These are phyloP conservation scores for Aureobasidium sp. DNA, from an alignment of 2,329 filamentous ascomycete genomes.

Conservation along the genomic window DNA sequence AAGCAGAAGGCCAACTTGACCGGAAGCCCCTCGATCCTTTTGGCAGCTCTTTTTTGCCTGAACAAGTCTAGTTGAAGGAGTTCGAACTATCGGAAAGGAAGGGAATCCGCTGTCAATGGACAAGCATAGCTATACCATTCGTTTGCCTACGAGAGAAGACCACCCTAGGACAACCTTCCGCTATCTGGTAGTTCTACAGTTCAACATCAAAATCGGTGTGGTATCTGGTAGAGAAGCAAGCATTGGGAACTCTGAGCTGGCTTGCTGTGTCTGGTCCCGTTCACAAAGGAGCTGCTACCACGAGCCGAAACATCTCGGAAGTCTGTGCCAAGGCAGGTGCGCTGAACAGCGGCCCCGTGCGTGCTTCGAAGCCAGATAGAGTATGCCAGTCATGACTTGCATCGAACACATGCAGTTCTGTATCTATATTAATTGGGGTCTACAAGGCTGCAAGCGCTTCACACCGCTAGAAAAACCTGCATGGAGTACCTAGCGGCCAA, in stretches of 20 bases:
- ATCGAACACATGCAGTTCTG: constrained; percentile 5
- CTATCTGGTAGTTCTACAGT: neutral
- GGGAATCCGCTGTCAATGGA: neutral
- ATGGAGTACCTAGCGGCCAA: neutral
- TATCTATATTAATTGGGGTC: neutral
- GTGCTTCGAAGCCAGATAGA: constrained; percentile 19
- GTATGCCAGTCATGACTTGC: constrained; percentile 16
- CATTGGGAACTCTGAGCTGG: neutral
- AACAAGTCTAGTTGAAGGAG: neutral
- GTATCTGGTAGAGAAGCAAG: too few species aligned
- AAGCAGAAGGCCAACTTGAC: neutral
- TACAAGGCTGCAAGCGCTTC: neutral
- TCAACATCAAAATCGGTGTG: neutral
- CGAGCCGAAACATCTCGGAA: constrained; percentile 5
- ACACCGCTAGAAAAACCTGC: constrained; percentile 8
- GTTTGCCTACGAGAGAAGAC: too few species aligned
- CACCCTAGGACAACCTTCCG: too few species aligned
- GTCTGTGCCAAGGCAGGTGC: neutral
- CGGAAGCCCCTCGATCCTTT: neutral
- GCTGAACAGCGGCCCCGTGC: constrained; percentile 17
- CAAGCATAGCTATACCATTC: neutral
- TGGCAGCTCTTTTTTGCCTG: neutral
- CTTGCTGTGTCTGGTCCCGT: neutral
- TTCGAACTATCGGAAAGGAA: neutral
- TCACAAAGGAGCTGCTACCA: neutral